phyloP scores from a whole-genome alignment of 768 basidiomycete genomes.

The Crassisporium funariophilum region DNA sequence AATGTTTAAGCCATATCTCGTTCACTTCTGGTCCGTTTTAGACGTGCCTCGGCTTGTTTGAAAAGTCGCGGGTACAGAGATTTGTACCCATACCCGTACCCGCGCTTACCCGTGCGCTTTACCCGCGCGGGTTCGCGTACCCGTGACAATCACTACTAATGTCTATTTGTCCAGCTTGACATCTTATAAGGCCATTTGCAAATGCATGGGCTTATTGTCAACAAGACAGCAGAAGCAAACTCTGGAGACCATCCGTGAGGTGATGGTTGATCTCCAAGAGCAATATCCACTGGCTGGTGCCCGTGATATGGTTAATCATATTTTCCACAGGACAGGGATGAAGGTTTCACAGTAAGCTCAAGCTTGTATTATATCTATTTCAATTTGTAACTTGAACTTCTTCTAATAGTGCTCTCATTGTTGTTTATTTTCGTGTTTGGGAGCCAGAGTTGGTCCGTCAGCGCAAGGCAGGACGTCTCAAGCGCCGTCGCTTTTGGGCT shows the following conservation, averaged over 20 bases:
- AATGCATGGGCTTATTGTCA: slow-evolving; percentile 18
- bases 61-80: too few species aligned
- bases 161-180: slow-evolving; percentile 11
- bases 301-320: slow-evolving; percentile 18
- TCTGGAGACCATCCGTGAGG: slow-evolving; percentile 18
- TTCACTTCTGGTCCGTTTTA: too few species aligned
- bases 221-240: slow-evolving; percentile 22
- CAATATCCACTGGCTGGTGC: slow-evolving; percentile 27
- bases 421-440: slow-evolving; percentile 8
- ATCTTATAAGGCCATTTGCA: slow-evolving; percentile 13
- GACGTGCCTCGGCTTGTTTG: too few species aligned
- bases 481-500: slow-evolving; percentile 28
- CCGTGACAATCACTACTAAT: too few species aligned
- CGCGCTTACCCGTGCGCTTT: too few species aligned
- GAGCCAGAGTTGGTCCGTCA: slow-evolving; percentile 22
- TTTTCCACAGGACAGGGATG: slow-evolving; percentile 26
- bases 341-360: slow-evolving; percentile 21
- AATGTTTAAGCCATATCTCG: too few species aligned
- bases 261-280: slow-evolving; percentile 5
- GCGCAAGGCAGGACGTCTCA: slow-evolving; percentile 7
- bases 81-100: too few species aligned
- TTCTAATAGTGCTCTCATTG: slow-evolving; percentile 1
- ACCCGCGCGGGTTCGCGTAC: too few species aligned
- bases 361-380: neutral
- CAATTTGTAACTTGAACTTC: neutral